phyloP scores from a whole-genome alignment of 2,329 filamentous ascomycete species.

The Aspergillus amoenus region DNA sequence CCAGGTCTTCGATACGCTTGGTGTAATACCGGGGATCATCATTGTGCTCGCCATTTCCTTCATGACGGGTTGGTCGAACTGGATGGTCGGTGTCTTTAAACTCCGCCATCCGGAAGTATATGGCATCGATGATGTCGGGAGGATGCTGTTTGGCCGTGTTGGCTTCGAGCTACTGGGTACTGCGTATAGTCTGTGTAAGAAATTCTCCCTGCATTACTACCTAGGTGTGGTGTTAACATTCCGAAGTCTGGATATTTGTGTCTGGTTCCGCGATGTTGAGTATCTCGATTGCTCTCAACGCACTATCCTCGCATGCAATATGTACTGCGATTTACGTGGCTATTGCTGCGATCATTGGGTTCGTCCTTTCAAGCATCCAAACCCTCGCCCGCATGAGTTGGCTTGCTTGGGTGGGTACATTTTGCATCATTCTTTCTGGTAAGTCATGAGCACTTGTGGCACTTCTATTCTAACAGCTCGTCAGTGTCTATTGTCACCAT shows the following conservation, averaged over 20 bases:
- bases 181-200: slow-evolving; percentile 21
- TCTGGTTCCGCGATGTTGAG: slow-evolving; percentile 45
- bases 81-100: slow-evolving; percentile 53
- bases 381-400: slow-evolving; percentile 33
- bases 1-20: slow-evolving; percentile 44
- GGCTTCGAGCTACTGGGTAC: slow-evolving; percentile 50
- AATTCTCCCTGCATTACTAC: too few relatives aligned
- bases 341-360: slow-evolving; percentile 20
- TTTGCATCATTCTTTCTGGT: slow-evolving; percentile 12
- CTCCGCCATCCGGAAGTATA: slow-evolving; percentile 55
- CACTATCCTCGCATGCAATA: slow-evolving; percentile 37
- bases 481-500: slow-evolving; percentile 26
- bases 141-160: slow-evolving; percentile 54
- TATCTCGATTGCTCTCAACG: slow-evolving; percentile 40
- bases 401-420: slow-evolving; percentile 35
- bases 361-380: slow-evolving; percentile 30
- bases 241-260: slow-evolving; percentile 35
- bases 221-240: not conserved
- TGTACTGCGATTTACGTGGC: slow-evolving; percentile 24
- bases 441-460: not conserved
- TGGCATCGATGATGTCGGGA: slow-evolving; percentile 57
- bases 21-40: slow-evolving; percentile 50
- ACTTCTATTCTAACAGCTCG: slow-evolving; percentile 1
- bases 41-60: slow-evolving; percentile 39
- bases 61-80: slow-evolving; percentile 53